Evolutionary conservation across 2,329 filamentous ascomycete species (phyloP).

Genomic region (Aspergillus hiratsukae): DNA sequence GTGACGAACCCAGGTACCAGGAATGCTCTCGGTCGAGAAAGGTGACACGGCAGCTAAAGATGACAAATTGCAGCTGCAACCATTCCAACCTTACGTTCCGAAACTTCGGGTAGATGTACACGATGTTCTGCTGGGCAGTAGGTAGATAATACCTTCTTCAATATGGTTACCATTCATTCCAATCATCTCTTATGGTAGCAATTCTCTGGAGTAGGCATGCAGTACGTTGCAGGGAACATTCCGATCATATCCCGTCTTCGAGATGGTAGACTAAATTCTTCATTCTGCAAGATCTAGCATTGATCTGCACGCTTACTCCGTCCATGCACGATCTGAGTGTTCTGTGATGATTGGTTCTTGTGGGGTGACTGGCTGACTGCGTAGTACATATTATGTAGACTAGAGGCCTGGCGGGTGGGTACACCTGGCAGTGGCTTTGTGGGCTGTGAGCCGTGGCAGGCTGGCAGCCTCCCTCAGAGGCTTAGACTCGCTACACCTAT

Average conservation of each 20-base stretch:
- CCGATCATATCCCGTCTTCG: neutral
- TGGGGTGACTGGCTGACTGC: neutral
- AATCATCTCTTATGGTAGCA: neutral
- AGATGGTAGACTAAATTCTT: neutral
- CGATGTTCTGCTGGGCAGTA: neutral
- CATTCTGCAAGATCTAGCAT: conserved; percentile 7
- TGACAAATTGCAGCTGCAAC: conserved; percentile 6
- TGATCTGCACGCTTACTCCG: conserved; percentile 5
- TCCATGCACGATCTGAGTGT: conserved; percentile 6
- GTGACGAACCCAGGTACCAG: neutral
- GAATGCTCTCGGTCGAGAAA: neutral
- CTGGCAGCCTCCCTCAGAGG: too few species aligned
- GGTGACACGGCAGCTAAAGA: conserved; percentile 4
- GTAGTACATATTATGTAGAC: neutral
- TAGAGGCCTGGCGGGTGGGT: neutral
- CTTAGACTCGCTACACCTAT: too few species aligned
- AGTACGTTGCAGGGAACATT: neutral
- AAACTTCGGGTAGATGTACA: neutral
- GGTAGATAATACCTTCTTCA: neutral
- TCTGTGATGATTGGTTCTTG: neutral
- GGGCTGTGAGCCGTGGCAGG: too few species aligned
- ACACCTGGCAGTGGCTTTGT: neutral
- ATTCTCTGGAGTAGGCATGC: conserved; percentile 1
- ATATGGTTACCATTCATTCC: neutral
- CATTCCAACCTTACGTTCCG: neutral